Conservation (phyloP, 2,329 filamentous ascomycete species). For the Aspergillus sp. region DNA sequence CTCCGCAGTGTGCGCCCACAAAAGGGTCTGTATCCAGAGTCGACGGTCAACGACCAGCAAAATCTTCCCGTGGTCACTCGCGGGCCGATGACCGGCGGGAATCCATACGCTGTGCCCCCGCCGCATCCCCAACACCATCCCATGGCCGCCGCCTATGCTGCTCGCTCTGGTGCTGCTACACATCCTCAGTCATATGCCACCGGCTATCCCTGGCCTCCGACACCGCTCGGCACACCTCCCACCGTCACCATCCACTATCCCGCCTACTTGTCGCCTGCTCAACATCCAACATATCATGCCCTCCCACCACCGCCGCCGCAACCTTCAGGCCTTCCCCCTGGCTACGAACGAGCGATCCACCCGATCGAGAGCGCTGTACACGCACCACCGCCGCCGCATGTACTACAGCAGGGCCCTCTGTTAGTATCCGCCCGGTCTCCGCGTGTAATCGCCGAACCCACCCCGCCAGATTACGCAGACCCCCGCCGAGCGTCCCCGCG, state of each 20-base stretch:
- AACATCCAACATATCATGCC: slow-evolving; percentile 39
- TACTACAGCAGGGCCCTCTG: slow-evolving; percentile 24
- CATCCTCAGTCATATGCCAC: slow-evolving; percentile 47
- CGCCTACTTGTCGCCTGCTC: slow-evolving; percentile 43
- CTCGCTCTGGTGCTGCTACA: slow-evolving; percentile 43
- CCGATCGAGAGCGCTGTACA: slow-evolving; percentile 35
- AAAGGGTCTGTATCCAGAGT: slow-evolving; percentile 97
- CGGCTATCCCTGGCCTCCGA: slow-evolving; percentile 50
- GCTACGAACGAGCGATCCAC: slow-evolving; percentile 42
- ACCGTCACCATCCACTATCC: slow-evolving; percentile 42
- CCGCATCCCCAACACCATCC: slow-evolving; percentile 48
- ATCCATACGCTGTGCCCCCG: slow-evolving; percentile 49
- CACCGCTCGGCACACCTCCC: slow-evolving; percentile 50
- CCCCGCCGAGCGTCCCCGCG: slow-evolving; percentile 43
- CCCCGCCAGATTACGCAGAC: slow-evolving; percentile 39
- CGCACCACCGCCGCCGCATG: slow-evolving; percentile 29
- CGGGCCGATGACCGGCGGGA: slow-evolving; percentile 67
- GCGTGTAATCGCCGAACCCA: slow-evolving; percentile 33
- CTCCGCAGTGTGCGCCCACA: slow-evolving; percentile 82
- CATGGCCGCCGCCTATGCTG: slow-evolving; percentile 58
- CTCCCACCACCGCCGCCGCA: slow-evolving; percentile 31
- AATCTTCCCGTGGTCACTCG: slow-evolving; percentile 80
- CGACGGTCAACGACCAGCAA: slow-evolving; percentile 83
- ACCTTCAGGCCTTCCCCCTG: slow-evolving; percentile 31
- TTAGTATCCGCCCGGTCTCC: slow-evolving; percentile 35